Evolutionary conservation across 176 grass and related monocot genomes (phyloP).

Genomic region (Phragmites australis): DNA sequence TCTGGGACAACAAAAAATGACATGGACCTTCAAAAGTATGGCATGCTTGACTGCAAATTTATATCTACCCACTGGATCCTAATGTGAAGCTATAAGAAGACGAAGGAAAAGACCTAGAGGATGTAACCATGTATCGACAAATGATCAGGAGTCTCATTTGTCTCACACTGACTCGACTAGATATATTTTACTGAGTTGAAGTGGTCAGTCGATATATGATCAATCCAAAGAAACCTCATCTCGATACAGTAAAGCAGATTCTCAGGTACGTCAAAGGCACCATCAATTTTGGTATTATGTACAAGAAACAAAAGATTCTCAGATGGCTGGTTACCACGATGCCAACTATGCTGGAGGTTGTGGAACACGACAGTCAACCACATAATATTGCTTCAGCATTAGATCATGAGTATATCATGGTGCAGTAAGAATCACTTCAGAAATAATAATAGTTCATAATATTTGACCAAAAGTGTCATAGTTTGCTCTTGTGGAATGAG

Average conservation of each 20-base stretch:
- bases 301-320: not conserved
- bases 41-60: slow-evolving; percentile 32
- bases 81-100: not conserved
- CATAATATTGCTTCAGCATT: not conserved
- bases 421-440: slow-evolving; percentile 32
- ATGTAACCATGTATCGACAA: not conserved
- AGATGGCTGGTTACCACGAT: not conserved
- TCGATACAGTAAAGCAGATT: not conserved
- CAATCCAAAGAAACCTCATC: not conserved
- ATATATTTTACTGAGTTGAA: not conserved
- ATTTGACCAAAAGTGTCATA: not conserved
- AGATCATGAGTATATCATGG: not conserved
- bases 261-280: not conserved
- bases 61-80: not conserved
- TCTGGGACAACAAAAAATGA: not conserved
- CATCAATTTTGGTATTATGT: not conserved
- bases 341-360: too few relatives aligned
- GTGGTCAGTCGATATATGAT: not conserved
- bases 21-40: slow-evolving; percentile 8
- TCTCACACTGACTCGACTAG: not conserved
- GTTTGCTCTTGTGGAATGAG: not conserved
- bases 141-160: not conserved
- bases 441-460: not conserved
- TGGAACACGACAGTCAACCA: not conserved
- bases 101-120: not conserved